These are phyloP conservation scores for Teunomyces panamensis DNA, from an alignment of 805 yeast genomes.

Conservation along the genomic window DNA sequence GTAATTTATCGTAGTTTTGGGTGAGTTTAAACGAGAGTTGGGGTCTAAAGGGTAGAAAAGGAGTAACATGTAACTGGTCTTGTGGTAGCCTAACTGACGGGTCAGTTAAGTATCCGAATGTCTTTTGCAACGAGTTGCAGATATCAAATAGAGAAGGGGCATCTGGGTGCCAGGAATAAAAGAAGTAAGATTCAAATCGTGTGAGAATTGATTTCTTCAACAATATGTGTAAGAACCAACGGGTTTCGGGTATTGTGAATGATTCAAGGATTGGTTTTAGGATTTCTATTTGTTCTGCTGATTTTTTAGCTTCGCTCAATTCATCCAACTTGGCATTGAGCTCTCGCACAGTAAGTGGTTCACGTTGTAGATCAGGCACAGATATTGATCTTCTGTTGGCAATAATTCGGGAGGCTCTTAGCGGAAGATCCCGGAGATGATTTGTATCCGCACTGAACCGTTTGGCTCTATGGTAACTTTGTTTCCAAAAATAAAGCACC, in stretches of 20 bases:
- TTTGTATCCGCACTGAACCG: slow-evolving; percentile 43
- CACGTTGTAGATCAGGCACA: too few species aligned
- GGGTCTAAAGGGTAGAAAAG: slow-evolving; percentile 65
- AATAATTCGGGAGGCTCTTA: slow-evolving; percentile 49
- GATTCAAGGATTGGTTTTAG: slow-evolving; percentile 49
- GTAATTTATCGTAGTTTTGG: slow-evolving; percentile 48
- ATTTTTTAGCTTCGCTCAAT: slow-evolving; percentile 20
- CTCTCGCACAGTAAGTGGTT: slow-evolving; percentile 20
- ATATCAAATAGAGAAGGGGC: slow-evolving; percentile 63
- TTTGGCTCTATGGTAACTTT: slow-evolving; percentile 28
- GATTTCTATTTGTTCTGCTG: slow-evolving; percentile 39
- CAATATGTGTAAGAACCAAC: slow-evolving; percentile 67
- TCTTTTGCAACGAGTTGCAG: slow-evolving; percentile 59
- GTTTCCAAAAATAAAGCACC: slow-evolving; percentile 36
- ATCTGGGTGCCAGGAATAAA: slow-evolving; percentile 74
- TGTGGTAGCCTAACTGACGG: slow-evolving; percentile 42
- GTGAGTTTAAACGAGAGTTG: slow-evolving; percentile 64
- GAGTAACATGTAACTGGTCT: slow-evolving; percentile 39
- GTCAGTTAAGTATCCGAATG: slow-evolving; percentile 55
- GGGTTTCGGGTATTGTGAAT: slow-evolving; percentile 60
- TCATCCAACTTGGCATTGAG: slow-evolving; percentile 30
- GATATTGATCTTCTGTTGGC: slow-evolving; percentile 43
- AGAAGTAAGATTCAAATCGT: slow-evolving; percentile 55
- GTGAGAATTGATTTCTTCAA: slow-evolving; percentile 60
- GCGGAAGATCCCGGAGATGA: slow-evolving; percentile 40